Evolutionary conservation across 164 flowering plant species (phyloP).

Genomic region (Warburgia ugandensis): DNA sequence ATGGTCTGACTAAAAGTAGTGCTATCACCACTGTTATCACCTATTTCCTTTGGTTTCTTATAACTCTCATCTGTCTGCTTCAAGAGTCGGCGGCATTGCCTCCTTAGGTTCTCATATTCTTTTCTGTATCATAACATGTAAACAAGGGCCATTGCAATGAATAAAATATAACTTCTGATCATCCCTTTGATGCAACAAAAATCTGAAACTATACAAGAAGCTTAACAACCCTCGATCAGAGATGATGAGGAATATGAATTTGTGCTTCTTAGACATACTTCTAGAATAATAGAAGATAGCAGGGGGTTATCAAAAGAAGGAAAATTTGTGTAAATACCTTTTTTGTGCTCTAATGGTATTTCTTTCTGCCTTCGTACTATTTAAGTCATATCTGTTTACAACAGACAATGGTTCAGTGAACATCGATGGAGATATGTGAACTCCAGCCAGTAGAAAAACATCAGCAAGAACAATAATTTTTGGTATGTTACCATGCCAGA

Average conservation of each 20-base stretch:
- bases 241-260: too few species aligned
- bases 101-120: conserved; percentile 42
- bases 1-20: conserved; percentile 19
- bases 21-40: conserved; percentile 15
- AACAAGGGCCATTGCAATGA: background rate
- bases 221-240: too few species aligned
- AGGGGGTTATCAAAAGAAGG: too few species aligned
- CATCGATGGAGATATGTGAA: too few species aligned
- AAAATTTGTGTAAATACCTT: conserved; percentile 30
- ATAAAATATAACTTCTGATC: too few species aligned
- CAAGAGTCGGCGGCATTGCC: conserved; percentile 29
- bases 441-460: too few species aligned
- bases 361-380: conserved; percentile 51
- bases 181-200: too few species aligned
- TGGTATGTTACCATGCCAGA: too few species aligned
- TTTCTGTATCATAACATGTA: conserved; percentile 29
- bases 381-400: conserved; percentile 43
- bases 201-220: too few species aligned
- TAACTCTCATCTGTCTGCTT: conserved; percentile 14
- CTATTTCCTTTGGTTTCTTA: conserved; percentile 18
- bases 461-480: too few species aligned
- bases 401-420: background rate
- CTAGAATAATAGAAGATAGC: too few species aligned
- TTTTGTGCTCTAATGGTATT: conserved; percentile 28
- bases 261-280: too few species aligned